Evolutionary conservation across 2,329 filamentous ascomycete genomes (phyloP), one percentile per base, ranked within the genome.

Genomic region (Colletotrichum sp.): DNA sequence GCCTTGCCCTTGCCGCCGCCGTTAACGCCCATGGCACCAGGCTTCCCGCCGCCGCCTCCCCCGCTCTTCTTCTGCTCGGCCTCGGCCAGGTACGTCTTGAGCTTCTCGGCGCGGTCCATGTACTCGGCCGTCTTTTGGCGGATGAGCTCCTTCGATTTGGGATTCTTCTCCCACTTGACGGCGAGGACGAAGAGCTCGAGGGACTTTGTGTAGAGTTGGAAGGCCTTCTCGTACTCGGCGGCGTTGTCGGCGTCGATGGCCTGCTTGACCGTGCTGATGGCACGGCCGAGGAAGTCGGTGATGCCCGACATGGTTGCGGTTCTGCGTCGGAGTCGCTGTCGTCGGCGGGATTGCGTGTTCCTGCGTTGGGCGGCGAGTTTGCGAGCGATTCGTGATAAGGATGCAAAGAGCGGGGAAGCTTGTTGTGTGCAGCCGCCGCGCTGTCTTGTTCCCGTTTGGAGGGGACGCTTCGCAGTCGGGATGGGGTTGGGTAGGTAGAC

Each of bases 131-230:
- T 96, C 89, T 99, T 99, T 81, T 95, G 93, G 80, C 97, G 94
- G 85, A 99, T 98, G 92, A 98, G 98, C 84, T 98, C 96, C 89
- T 99, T 99, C 78, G 95, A 96, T 81, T 96, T 96, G 78, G 95
- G 93, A 88, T 98, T 99, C 91, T 99, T 99, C 89, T 99, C 97
- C 96, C 96, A 99, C 90, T 99, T 99, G 76, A 99, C 91, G 39
- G 97, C 97, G 77, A 99, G 94, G 95, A 99, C 98, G 90, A 99
- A 99, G 75, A 99, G 92, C 87, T 99, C 96, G 80, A 99, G 94
- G 68, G 96, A 94, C 80, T 95, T 93, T 89, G 98, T 98, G 91
- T 99, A 99, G 78, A 94, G 91, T 84, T 98, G 95, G 85, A 99
- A 99, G 72, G 97, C 97, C 86, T 98, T 96, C 82, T 98, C 96